phyloP scores from a whole-genome alignment of 345 rosid species.

The Hibiscus trionum region DNA sequence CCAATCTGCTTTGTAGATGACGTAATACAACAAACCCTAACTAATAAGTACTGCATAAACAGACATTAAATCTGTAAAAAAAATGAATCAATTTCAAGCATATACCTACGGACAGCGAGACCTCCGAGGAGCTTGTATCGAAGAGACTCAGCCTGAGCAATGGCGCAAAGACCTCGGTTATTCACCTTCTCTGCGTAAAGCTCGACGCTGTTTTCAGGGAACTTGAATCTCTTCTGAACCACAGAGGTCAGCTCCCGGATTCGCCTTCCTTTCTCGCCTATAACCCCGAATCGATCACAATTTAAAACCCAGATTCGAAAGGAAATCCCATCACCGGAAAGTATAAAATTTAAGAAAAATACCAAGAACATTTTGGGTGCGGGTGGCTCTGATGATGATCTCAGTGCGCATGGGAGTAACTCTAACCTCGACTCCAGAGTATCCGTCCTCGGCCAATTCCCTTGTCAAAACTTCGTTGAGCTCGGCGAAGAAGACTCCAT shows the following conservation, averaged over 20 bases:
- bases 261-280: conserved; percentile 87
- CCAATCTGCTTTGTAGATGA: no score
- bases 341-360: background rate
- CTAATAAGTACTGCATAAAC: background rate
- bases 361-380: conserved; percentile 87
- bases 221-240: conserved; percentile 81
- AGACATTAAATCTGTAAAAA: background rate
- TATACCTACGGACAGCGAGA: conserved; percentile 84
- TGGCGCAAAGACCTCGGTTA: conserved; percentile 81
- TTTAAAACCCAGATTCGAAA: background rate
- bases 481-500: conserved; percentile 79
- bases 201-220: conserved; percentile 74
- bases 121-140: conserved; percentile 92
- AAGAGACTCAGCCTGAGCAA: conserved; percentile 85
- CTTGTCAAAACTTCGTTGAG: conserved; percentile 69
- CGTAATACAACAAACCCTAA: background rate
- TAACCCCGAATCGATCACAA: background rate
- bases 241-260: conserved; percentile 83
- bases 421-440: conserved; percentile 85
- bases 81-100: no score
- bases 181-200: conserved; percentile 78
- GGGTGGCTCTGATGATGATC: conserved; percentile 83
- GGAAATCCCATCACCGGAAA: background rate
- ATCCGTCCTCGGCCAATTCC: conserved; percentile 84
- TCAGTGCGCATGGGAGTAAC: conserved; percentile 86